Base-by-base conservation (phyloP, 495 filamentous ascomycete species). In the Pyrenopolyporus hunteri region DNA sequence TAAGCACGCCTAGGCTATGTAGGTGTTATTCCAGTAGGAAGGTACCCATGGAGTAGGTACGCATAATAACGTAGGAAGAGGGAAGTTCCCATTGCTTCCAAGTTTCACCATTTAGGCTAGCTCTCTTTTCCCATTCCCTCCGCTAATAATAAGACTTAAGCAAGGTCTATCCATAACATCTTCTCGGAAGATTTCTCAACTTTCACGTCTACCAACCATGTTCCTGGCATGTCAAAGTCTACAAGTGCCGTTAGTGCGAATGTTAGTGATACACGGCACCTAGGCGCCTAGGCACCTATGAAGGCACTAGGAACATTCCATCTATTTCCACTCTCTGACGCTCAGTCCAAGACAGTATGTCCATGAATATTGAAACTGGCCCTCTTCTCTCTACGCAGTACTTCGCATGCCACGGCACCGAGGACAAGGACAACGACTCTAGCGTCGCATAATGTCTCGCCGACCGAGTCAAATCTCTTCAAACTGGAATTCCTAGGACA, bases 191-290 rank as follows among this genome's bases (percentile, higher is more conserved):
- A 48, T 48, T 48, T 48, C 29, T 31, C 6, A 48, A 32, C n/a
- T n/a, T n/a, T n/a, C n/a, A n/a, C 29, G 22, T 35, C 42, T 55
- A 45, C 62, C 45, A 59, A 65, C 62, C 62, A 65, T 51, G 40
- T 59, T 56, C 62, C 56, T 59, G 55, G 56, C 28, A 59, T 25
- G 44, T 46, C 60, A 54, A 14, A 28, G 23, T 44, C 44, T 19
- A n/a, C 45, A 65, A 65, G 49, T 65, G 62, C 62, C 62, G 56
- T 65, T 65, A 59, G 62, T 51, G 62, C 56, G 25, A 47, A 57
- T 60, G 36, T n/a, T n/a, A n/a, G 63, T 66, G 44, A 17, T 66
- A 61, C 55, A 50, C 17, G n/a, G 17, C 22, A 50, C 45, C 37
- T 39, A 39, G 35, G n/a, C n/a, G n/a, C n/a, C n/a, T n/a, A 42